These are phyloP conservation scores for Acrocalymma vagum DNA, from an alignment of 2,329 filamentous ascomycete species.

Conservation along the genomic window DNA sequence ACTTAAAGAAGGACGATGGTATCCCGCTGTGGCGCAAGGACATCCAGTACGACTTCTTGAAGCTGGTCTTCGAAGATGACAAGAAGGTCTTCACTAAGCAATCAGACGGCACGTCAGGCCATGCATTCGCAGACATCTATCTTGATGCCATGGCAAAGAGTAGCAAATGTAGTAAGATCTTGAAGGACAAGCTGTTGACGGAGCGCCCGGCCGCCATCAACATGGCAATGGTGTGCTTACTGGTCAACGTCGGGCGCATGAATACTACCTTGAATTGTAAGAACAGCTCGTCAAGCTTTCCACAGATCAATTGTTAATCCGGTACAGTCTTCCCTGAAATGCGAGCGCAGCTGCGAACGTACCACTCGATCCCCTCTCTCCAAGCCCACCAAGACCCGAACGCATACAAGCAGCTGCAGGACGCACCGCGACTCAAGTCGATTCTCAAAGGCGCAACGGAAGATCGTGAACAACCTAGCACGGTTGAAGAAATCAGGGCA, in stretches of 20 bases:
- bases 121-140: conserved; percentile 91
- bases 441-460: conserved; percentile 97
- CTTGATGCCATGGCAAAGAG: conserved; percentile 98
- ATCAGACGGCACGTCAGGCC: conserved; percentile 79
- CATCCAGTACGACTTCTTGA: conserved; percentile 88
- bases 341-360: conserved; percentile 95
- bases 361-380: conserved; percentile 95
- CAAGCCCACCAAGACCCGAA: conserved; percentile 95
- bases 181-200: conserved; percentile 94
- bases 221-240: conserved; percentile 98
- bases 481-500: conserved; percentile 82
- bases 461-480: conserved; percentile 83
- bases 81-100: conserved; percentile 86
- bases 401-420: conserved; percentile 97
- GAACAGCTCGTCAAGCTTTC: conserved; percentile 40
- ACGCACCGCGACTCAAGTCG: conserved; percentile 93
- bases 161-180: conserved; percentile 98
- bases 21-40: conserved; percentile 87
- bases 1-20: conserved; percentile 88
- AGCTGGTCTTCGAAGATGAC: conserved; percentile 80
- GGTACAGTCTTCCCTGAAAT: conserved; percentile 93
- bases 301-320: conserved; percentile 20
- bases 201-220: conserved; percentile 92
- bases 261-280: conserved; percentile 97
- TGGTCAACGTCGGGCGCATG: conserved; percentile 98